These are phyloP conservation scores for Fusarium circinatum DNA, from an alignment of 2,329 filamentous ascomycete genomes.

Conservation along the genomic window DNA sequence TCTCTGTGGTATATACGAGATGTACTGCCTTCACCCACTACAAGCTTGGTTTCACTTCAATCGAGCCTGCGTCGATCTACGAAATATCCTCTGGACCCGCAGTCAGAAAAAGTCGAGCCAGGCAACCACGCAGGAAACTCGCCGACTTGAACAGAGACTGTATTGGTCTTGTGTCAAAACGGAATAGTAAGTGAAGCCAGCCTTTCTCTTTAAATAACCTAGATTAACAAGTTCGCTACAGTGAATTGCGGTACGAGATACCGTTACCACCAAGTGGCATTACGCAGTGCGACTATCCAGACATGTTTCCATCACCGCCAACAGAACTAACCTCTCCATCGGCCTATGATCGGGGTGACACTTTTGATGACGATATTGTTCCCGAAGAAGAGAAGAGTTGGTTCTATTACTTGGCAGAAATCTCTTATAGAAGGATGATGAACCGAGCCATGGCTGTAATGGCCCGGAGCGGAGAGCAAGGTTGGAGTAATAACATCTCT, in stretches of 20 bases:
- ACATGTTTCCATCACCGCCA: not conserved
- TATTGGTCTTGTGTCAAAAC: not conserved
- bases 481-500: not conserved
- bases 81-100: not conserved
- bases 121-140: not conserved
- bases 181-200: not conserved
- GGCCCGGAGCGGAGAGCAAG: not conserved
- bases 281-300: not conserved
- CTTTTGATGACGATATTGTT: not conserved
- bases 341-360: not conserved
- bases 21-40: not conserved
- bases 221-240: not conserved
- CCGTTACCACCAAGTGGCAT: not conserved
- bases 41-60: not conserved
- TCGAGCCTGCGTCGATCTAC: not conserved
- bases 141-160: not conserved
- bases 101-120: not conserved
- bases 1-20: not conserved
- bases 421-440: not conserved
- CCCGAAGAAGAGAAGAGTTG: not conserved
- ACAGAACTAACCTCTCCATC: not conserved
- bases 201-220: accelerated
- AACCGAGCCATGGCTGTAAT: not conserved
- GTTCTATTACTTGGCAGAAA: not conserved
- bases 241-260: not conserved